phyloP scores from a whole-genome alignment of 2,329 filamentous ascomycete genomes.

The Akanthomyces lecanii region DNA sequence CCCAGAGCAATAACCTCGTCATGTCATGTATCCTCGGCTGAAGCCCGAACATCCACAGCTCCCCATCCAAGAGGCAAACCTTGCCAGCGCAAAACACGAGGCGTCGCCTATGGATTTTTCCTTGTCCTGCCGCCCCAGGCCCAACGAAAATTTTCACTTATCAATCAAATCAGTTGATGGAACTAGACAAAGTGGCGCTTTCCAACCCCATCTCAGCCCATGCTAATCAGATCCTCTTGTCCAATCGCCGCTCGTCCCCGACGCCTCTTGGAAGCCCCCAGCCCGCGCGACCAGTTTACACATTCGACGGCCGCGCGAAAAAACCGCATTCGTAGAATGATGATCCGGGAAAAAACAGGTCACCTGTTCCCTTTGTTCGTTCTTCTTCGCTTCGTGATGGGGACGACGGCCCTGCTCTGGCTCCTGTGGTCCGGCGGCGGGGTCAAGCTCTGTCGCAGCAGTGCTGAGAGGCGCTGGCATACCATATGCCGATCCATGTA shows the following conservation, averaged over 20 bases:
- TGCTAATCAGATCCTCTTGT: constrained; percentile 14
- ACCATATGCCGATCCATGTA: neutral
- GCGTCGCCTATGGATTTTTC: neutral
- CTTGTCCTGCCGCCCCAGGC: neutral
- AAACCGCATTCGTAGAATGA: neutral
- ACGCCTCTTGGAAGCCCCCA: neutral
- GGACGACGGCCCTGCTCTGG: neutral
- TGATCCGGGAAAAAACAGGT: neutral
- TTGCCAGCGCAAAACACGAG: neutral
- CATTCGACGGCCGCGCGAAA: neutral
- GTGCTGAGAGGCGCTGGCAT: neutral
- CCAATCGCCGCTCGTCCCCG: constrained; percentile 1
- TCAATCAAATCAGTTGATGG: constrained; percentile 12
- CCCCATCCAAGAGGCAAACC: neutral
- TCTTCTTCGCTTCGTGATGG: neutral
- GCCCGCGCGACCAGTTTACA: neutral
- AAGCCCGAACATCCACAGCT: too few species aligned
- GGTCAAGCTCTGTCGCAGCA: neutral
- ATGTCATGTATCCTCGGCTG: too few species aligned
- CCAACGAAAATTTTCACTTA: constrained; percentile 5
- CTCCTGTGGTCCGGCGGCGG: neutral
- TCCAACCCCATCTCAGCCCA: neutral
- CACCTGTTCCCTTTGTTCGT: neutral
- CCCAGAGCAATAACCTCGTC: too few species aligned
- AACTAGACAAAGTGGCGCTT: neutral